phyloP scores from a whole-genome alignment of 441 rosid genomes.

The Metrosideros polymorpha region DNA sequence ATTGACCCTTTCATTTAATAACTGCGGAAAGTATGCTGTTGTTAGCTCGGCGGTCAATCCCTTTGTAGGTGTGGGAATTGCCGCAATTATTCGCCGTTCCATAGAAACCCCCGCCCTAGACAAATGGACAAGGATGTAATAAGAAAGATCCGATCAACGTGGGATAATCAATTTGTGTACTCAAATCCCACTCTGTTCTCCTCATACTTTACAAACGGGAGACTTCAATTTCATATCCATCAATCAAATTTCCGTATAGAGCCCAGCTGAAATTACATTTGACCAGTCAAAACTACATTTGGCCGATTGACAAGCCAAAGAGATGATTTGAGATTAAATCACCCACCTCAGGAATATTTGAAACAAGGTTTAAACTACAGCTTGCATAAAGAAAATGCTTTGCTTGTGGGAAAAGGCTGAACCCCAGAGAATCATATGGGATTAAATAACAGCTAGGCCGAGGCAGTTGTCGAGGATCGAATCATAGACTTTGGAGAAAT shows the following conservation, averaged over 20 bases:
- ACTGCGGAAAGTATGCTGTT: neutral
- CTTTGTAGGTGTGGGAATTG: neutral
- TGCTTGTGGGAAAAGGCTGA: neutral
- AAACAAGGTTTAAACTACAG: neutral
- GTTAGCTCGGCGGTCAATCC: neutral
- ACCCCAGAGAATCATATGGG: neutral
- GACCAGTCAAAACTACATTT: neutral
- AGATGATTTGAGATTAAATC: neutral
- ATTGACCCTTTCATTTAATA: neutral
- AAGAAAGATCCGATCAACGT: neutral
- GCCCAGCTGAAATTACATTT: neutral
- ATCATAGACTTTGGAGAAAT: slow-evolving; percentile 2
- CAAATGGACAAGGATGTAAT: neutral
- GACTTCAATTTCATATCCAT: neutral
- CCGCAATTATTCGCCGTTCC: neutral
- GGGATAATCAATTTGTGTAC: neutral
- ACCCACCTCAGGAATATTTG: neutral
- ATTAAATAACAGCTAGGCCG: neutral
- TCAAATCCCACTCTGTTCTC: neutral
- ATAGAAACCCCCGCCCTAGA: neutral
- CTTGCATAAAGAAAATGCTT: neutral
- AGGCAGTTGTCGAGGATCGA: neutral
- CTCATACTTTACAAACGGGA: neutral
- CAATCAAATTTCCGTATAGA: neutral
- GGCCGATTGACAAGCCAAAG: no score